These are phyloP conservation scores for Aspergillus piperis DNA, from an alignment of 2,329 filamentous ascomycete genomes.

Conservation along the genomic window DNA sequence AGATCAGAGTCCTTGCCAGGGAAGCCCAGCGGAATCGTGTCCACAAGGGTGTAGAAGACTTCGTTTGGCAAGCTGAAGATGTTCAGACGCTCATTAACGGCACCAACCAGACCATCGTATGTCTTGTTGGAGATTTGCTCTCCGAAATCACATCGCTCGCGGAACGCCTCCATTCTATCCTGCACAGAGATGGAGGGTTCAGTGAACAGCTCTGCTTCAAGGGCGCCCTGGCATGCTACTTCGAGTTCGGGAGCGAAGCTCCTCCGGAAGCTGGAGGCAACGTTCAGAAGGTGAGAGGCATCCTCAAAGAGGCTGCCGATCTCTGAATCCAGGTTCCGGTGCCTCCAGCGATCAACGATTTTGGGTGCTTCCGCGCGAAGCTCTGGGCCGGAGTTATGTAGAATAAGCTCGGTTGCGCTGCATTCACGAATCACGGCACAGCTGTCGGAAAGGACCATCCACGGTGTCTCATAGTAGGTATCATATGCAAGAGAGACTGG, in stretches of 20 bases:
- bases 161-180: slow-evolving; percentile 76
- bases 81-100: slow-evolving; percentile 67
- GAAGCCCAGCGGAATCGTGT: slow-evolving; percentile 49
- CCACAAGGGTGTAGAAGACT: slow-evolving; percentile 54
- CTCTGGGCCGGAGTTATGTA: slow-evolving; percentile 62
- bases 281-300: slow-evolving; percentile 65
- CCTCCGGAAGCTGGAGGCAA: slow-evolving; percentile 70
- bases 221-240: slow-evolving; percentile 65
- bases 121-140: slow-evolving; percentile 81
- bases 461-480: slow-evolving; percentile 68
- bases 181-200: slow-evolving; percentile 69
- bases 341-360: slow-evolving; percentile 46
- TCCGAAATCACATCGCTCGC: slow-evolving; percentile 75
- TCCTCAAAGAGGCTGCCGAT: slow-evolving; percentile 57
- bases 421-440: slow-evolving; percentile 78
- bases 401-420: slow-evolving; percentile 73
- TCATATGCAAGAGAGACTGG: slow-evolving; percentile 78
- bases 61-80: slow-evolving; percentile 50
- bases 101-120: slow-evolving; percentile 67
- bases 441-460: slow-evolving; percentile 81
- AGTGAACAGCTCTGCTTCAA: slow-evolving; percentile 73
- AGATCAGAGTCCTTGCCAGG: slow-evolving; percentile 44
- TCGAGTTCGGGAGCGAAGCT: slow-evolving; percentile 69
- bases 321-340: slow-evolving; percentile 44
- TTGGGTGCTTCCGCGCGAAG: slow-evolving; percentile 41